Conservation (phyloP, 192 early-diverging fungal genomes). For the Dissophora ornata region DNA sequence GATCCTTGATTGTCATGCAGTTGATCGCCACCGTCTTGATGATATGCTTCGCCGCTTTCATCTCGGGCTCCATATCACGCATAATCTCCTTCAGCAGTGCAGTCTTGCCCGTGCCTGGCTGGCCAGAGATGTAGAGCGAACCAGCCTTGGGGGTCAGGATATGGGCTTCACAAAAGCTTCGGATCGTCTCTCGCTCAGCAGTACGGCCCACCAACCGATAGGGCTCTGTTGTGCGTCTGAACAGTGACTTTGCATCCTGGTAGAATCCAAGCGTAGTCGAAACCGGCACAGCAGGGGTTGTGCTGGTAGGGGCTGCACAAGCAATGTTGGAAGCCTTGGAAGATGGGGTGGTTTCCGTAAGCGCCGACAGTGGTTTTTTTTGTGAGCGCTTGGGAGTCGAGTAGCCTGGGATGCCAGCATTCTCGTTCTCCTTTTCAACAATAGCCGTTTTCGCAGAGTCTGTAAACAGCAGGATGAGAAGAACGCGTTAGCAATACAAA, state of each 20-base stretch:
- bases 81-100: slow-evolving; percentile 78
- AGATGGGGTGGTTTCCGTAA: too few species aligned
- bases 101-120: slow-evolving; percentile 96
- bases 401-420: too few species aligned
- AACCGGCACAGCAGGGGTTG: not conserved
- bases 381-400: too few species aligned
- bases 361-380: too few species aligned
- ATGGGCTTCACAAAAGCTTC: slow-evolving; percentile 63
- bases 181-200: slow-evolving; percentile 63
- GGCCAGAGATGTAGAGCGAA: slow-evolving; percentile 88
- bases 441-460: too few species aligned
- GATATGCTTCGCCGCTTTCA: slow-evolving; percentile 49
- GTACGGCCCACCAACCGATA: slow-evolving; percentile 73
- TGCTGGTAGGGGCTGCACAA: not conserved
- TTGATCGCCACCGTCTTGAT: slow-evolving; percentile 79
- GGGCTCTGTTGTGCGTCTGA: slow-evolving; percentile 70
- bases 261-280: slow-evolving; percentile 22
- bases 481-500: too few species aligned
- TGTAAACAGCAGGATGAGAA: too few species aligned
- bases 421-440: too few species aligned
- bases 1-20: slow-evolving; percentile 86
- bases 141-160: slow-evolving; percentile 64
- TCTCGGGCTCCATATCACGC: slow-evolving; percentile 51
- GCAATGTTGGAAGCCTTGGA: too few species aligned
- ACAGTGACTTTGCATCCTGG: slow-evolving; percentile 72